Base-by-base conservation (phyloP, 257 asterid genomes). In the Petunia secreta region DNA sequence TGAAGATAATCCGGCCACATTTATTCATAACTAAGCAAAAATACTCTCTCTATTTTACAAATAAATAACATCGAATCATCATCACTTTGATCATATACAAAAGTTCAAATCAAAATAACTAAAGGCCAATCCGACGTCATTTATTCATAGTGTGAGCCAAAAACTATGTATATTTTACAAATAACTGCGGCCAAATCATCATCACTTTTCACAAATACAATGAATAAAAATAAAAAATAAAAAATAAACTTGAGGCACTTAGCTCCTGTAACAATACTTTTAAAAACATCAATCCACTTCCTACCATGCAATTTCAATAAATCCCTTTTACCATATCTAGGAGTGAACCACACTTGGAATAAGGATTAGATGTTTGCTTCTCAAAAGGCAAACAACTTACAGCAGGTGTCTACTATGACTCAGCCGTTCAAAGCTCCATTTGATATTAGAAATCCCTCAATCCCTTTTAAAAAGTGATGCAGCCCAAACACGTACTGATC, bases 351-450 rank as follows among this genome's bases (percentile, higher is more conserved):
- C 16, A n/a, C 6, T 14, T 6, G 78, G 77, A 73, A 25, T 73
- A n/a, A 73, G 13, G 50, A 4, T 34, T 11, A 50, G 62, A 73
- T 73, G 41, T 34, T 73, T 40, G 77, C 77, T 71, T 71, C 44
- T 73, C 44, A 50, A 36, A 36, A 48, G 60, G 39, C 7, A 25
- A 25, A 25, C 25, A 41, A 14, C 44, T 25, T 48, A n/a, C 15
- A 48, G 44, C 36, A 48, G 50, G 13, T 25, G 40, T 71, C 58
- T 43, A 11, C 46, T 0, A 73, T 0, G 46, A 50, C 62, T 50
- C 57, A 11, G 50, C 14, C 50, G 44, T 73, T 34, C 77, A 73
- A 73, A 69, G 34, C 13, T 5, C 44, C 46, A 2, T 11, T 48
- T 25, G 38, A 38, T 2, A 38, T 11, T 2, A 37, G 48, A 64